Evolutionary conservation across 2,329 filamentous ascomycete species (phyloP).

Genomic region (Trichoderma simmonsii): DNA sequence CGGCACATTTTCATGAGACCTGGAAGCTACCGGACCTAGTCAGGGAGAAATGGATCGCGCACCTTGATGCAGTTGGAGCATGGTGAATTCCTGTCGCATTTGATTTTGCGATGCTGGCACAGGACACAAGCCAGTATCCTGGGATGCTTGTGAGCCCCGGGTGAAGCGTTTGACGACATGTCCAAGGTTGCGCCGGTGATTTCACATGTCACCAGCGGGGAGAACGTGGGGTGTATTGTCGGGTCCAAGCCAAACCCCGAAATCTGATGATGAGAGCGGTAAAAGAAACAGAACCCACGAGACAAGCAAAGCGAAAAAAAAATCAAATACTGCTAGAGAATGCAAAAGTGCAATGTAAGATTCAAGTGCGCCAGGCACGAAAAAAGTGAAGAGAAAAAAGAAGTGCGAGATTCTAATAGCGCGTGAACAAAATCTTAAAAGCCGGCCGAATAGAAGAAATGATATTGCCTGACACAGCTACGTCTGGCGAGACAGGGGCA

Average conservation of each 20-base stretch:
- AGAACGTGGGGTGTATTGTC: slow-evolving; percentile 18
- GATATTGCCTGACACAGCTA: neutral
- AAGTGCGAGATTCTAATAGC: neutral
- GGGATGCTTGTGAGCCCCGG: slow-evolving; percentile 36
- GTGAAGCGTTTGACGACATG: slow-evolving; percentile 33
- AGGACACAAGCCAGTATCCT: slow-evolving; percentile 54
- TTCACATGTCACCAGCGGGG: slow-evolving; percentile 31
- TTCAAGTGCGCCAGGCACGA: slow-evolving; percentile 13
- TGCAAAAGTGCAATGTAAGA: neutral
- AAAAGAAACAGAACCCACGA: neutral
- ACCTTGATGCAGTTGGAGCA: slow-evolving; percentile 62
- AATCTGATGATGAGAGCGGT: neutral
- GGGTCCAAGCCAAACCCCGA: slow-evolving; percentile 2
- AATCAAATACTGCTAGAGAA: neutral
- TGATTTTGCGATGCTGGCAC: slow-evolving; percentile 61
- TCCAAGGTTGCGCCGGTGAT: slow-evolving; percentile 21
- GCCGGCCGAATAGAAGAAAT: neutral
- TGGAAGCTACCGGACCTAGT: neutral
- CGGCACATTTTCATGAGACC: neutral
- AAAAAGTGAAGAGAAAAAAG: neutral
- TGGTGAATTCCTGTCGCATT: slow-evolving; percentile 57
- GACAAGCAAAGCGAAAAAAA: neutral
- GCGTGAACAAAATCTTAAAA: slow-evolving; percentile 1
- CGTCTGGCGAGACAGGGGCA: slow-evolving; percentile 1
- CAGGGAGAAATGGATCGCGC: slow-evolving; percentile 24